These are phyloP conservation scores for Stagonosporopsis vannaccii DNA, from an alignment of 2,329 filamentous ascomycete genomes.

Conservation along the genomic window DNA sequence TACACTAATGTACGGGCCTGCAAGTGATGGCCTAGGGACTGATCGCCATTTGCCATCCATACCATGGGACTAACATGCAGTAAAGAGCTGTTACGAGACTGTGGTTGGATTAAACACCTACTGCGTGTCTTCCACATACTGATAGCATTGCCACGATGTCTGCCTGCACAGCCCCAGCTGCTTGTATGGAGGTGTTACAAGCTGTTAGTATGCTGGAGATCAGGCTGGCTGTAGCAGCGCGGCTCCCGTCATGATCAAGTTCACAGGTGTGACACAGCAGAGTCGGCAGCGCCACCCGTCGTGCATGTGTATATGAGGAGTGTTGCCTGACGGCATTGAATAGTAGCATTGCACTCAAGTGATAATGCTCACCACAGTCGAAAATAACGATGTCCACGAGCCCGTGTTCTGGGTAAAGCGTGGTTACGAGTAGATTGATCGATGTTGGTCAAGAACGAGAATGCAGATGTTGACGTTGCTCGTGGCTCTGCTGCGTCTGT, in stretches of 20 bases:
- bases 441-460: background rate
- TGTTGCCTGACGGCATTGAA: slow-evolving; percentile 8
- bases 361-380: slow-evolving; percentile 16
- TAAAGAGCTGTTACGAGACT: background rate
- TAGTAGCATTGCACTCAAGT: slow-evolving; percentile 14
- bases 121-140: background rate
- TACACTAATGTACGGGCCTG: background rate
- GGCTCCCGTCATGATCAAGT: slow-evolving; percentile 7
- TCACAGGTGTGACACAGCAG: slow-evolving; percentile 25
- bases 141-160: background rate
- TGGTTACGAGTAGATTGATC: slow-evolving; percentile 27
- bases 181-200: background rate
- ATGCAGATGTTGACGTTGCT: background rate
- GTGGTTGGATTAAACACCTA: background rate
- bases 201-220: background rate
- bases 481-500: background rate
- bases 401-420: slow-evolving; percentile 23
- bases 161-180: background rate
- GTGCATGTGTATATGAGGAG: slow-evolving; percentile 19
- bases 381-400: slow-evolving; percentile 6
- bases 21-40: background rate
- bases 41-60: background rate
- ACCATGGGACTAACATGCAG: background rate
- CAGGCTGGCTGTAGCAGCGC: background rate
- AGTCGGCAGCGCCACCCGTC: slow-evolving; percentile 23